phyloP scores from a whole-genome alignment of 805 yeast genomes.

The Lipomyces sp. region DNA sequence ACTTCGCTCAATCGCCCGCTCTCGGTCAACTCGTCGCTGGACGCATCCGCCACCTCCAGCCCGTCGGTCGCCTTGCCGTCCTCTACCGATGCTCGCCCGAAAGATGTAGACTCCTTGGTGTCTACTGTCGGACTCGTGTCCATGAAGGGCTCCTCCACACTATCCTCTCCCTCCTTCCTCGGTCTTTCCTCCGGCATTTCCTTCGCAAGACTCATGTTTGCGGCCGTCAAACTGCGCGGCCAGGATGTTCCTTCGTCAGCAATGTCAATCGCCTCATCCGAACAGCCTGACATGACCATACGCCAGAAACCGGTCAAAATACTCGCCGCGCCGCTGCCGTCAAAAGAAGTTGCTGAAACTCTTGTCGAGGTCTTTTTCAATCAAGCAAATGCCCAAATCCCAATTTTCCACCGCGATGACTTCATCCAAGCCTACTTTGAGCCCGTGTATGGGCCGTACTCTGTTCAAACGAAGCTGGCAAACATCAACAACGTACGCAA shows the following conservation, averaged over 20 bases:
- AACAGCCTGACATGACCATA: slow-evolving; percentile 30
- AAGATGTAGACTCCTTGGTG: slow-evolving; percentile 32
- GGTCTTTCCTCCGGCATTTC: slow-evolving; percentile 52
- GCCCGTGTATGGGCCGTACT: slow-evolving; percentile 75
- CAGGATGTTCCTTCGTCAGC: slow-evolving; percentile 33
- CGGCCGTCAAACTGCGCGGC: slow-evolving; percentile 58
- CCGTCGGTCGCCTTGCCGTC: background rate
- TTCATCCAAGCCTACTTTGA: slow-evolving; percentile 64
- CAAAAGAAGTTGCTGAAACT: slow-evolving; percentile 65
- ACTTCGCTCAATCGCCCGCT: slow-evolving; percentile 2
- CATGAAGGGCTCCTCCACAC: slow-evolving; percentile 30
- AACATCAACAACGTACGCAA: slow-evolving; percentile 27
- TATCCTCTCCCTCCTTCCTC: slow-evolving; percentile 32
- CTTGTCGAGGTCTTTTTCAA: slow-evolving; percentile 65
- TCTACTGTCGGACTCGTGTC: slow-evolving; percentile 34
- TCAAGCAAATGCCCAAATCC: slow-evolving; percentile 78
- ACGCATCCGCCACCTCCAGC: background rate
- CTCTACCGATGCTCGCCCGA: background rate
- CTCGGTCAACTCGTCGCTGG: background rate
- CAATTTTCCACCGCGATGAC: slow-evolving; percentile 76
- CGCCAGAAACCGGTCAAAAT: slow-evolving; percentile 27
- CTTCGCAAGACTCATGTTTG: slow-evolving; percentile 71
- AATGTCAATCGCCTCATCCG: slow-evolving; percentile 25
- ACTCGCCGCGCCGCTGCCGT: slow-evolving; percentile 57
- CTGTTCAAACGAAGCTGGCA: slow-evolving; percentile 54